phyloP scores from a whole-genome alignment of 1,284 basidiomycete species.

The Termitomyces sp. region DNA sequence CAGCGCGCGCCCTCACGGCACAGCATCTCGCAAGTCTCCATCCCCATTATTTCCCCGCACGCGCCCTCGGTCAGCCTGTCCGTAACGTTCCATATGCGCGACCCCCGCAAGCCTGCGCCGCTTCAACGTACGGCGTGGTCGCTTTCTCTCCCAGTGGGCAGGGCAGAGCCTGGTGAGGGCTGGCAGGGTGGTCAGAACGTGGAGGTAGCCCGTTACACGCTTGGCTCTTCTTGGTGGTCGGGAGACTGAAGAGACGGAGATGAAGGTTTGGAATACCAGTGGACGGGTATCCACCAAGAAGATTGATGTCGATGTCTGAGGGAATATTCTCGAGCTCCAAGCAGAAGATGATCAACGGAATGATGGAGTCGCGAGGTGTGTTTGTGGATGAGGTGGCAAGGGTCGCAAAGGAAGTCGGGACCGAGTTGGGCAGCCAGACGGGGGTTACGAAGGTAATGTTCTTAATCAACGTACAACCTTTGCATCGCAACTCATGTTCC shows the following conservation, averaged over 20 bases:
- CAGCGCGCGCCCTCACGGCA: slow-evolving; percentile 37
- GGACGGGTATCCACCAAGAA: too few species aligned
- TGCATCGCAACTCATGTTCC: slow-evolving; percentile 31
- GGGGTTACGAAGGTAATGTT: too few species aligned
- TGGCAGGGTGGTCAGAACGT: slow-evolving; percentile 45
- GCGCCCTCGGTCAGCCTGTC: slow-evolving; percentile 61
- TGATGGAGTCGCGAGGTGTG: too few species aligned
- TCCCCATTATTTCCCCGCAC: slow-evolving; percentile 71
- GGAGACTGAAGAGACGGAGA: too few species aligned
- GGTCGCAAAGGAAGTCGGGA: too few species aligned
- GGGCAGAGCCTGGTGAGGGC: slow-evolving; percentile 24
- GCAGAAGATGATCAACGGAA: too few species aligned
- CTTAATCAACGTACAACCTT: too few species aligned
- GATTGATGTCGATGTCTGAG: too few species aligned
- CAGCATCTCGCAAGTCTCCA: slow-evolving; percentile 61
- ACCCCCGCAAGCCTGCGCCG: slow-evolving; percentile 61
- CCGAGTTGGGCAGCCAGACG: too few species aligned
- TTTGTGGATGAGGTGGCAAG: too few species aligned
- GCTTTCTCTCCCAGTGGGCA: slow-evolving; percentile 39
- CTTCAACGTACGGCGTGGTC: slow-evolving; percentile 57
- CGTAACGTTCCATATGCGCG: slow-evolving; percentile 69
- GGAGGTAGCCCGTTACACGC: slow-evolving; percentile 64
- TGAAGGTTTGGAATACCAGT: too few species aligned
- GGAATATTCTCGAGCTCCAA: too few species aligned
- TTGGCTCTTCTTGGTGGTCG: slow-evolving; percentile 73